These are phyloP conservation scores for Themeda triandra DNA, from an alignment of 176 grass and related monocot species.

Conservation along the genomic window DNA sequence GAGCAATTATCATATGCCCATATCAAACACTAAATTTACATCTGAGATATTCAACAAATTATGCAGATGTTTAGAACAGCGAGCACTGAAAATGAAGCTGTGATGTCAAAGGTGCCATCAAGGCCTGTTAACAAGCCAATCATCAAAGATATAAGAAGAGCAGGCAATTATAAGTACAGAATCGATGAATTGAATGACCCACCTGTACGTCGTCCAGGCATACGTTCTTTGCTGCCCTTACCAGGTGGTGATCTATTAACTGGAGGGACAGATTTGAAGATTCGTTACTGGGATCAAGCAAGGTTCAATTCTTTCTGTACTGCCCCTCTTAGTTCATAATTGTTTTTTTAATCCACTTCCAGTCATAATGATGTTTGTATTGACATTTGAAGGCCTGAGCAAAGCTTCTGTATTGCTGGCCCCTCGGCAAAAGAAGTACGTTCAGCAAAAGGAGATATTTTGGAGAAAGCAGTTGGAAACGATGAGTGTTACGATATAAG, in stretches of 20 bases:
- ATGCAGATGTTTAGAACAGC: constrained; percentile 83
- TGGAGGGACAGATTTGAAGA: constrained; percentile 82
- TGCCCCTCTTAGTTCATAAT: not conserved
- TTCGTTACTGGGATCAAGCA: constrained; percentile 96
- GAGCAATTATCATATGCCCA: not conserved
- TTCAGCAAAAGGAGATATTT: constrained; percentile 31
- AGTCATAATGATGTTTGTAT: constrained; percentile 6
- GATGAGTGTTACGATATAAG: constrained; percentile 79
- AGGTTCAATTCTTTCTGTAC: constrained; percentile 48
- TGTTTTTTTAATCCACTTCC: not conserved
- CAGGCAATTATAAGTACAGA: constrained; percentile 73
- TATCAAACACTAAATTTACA: constrained; percentile 1
- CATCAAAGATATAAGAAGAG: constrained; percentile 54
- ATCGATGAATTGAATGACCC: constrained; percentile 86
- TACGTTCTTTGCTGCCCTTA: constrained; percentile 85
- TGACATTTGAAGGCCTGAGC: constrained; percentile 73
- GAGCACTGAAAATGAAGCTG: constrained; percentile 65
- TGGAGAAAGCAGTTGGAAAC: constrained; percentile 42
- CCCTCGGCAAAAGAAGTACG: constrained; percentile 74
- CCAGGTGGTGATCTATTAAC: constrained; percentile 82
- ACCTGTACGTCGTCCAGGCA: constrained; percentile 63
- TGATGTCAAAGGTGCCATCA: constrained; percentile 45
- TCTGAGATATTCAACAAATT: constrained; percentile 28
- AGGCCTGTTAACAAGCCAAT: constrained; percentile 55
- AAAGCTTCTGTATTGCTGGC: constrained; percentile 88